Conservation (phyloP, 371 early-diverging fungal genomes). For the Lichtheimia hyalospora region DNA sequence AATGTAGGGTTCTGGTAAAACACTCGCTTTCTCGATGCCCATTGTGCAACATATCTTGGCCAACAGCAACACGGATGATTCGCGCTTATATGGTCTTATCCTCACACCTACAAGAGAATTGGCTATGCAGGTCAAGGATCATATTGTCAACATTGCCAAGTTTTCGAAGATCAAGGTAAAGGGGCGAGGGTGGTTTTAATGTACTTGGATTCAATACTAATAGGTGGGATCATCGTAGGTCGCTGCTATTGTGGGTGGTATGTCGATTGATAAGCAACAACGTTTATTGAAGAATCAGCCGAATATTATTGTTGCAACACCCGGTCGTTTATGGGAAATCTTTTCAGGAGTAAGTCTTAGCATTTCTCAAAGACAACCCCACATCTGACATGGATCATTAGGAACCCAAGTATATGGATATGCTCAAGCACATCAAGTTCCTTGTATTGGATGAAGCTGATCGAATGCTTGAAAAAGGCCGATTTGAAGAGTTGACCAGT, state of each 20-base stretch:
- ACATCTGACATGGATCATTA: constrained; percentile 9
- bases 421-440: constrained; percentile 55
- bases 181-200: no score
- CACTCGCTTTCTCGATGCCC: constrained; percentile 90
- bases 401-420: constrained; percentile 55
- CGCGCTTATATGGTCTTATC: constrained; percentile 54
- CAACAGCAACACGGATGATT: constrained; percentile 23
- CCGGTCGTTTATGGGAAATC: constrained; percentile 96
- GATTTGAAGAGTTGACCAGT: constrained; percentile 77
- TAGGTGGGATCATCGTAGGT: constrained; percentile 27
- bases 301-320: constrained; percentile 95
- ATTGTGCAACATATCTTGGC: constrained; percentile 66
- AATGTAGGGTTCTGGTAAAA: constrained; percentile 87
- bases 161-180: constrained; percentile 54
- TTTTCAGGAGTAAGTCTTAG: constrained; percentile 67
- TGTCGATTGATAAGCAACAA: constrained; percentile 89
- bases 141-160: constrained; percentile 63
- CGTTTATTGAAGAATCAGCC: constrained; percentile 70
- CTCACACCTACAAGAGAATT: constrained; percentile 93
- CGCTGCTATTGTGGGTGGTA: constrained; percentile 89
- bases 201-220: not conserved
- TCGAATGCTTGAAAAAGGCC: constrained; percentile 92
- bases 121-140: constrained; percentile 86
- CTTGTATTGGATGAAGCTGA: constrained; percentile 98
- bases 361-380: not conserved